Base-by-base conservation (phyloP, 768 basidiomycete genomes). In the Clitopilus hobsonii region DNA sequence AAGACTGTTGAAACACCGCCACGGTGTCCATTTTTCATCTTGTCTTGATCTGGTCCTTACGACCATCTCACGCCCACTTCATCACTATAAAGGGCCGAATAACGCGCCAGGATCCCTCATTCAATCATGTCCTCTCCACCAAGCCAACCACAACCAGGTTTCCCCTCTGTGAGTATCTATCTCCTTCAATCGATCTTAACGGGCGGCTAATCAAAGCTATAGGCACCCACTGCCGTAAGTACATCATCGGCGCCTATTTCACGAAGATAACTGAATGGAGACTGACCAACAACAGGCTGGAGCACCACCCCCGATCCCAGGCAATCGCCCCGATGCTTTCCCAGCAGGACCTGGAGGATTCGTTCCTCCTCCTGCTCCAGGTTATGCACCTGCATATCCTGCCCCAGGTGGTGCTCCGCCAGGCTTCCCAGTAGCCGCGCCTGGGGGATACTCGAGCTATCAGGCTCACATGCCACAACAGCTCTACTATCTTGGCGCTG, bases 401-500 rank as follows among this genome's bases (percentile, higher is more conserved):
- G 30, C 48, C 57, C 24, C 53, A 28, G n/a, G n/a, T 45, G 22
- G 18, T 23, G 41, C 3, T 14, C 30, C 45, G 24, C 49, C 48
- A n/a, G 23, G 25, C 1, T 54, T 49, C 49, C 30, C 49, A 7
- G 3, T 48, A 14, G n/a, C 47, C 20, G 32, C 47, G n/a, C 56
- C 55, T 25, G 23, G 13, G 1, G 29, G 56, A 13, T 45, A 45
- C 16, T 20, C 28, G 25, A 24, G 52, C 18, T 47, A 58, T 3
- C 58, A 41, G 11, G 55, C 54, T 25, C 28, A 26, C 3, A 52
- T 30, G 23, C 49, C 62, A 2, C 18, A 30, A 8, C 38, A 49
- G 8, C 47, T 68, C 5, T 60, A 63, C 41, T 73, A 71, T 49
- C 58, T 69, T 6, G 71, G 70, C 5, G 58, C 63, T 0, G 52